Conservation (phyloP, 176 grass and related monocot genomes). For the Thalia dealbata region DNA sequence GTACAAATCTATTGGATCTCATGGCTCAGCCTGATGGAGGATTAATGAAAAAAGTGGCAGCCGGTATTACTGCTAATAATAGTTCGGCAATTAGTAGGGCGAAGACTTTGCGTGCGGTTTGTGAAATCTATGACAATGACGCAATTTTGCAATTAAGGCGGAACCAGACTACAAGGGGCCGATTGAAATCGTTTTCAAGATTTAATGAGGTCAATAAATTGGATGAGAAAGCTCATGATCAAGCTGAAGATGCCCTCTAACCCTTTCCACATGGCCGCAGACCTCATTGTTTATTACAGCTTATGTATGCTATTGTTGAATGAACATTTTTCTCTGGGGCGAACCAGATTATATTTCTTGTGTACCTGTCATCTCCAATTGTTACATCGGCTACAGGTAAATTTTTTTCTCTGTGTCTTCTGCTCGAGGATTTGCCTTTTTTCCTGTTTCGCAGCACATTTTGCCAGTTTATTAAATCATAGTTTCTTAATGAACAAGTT, state of each 20-base stretch:
- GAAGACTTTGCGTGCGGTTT: neutral
- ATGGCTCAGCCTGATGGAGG: constrained; percentile 37
- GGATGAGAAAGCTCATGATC: neutral
- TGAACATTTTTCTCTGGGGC: neutral
- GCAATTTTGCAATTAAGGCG: constrained; percentile 1
- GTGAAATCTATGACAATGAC: constrained; percentile 1
- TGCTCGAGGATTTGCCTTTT: neutral
- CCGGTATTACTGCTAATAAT: neutral
- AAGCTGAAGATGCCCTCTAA: neutral
- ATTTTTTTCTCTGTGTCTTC: neutral
- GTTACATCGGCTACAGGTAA: neutral
- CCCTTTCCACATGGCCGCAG: neutral
- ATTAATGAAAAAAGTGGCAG: neutral
- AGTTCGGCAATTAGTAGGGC: neutral
- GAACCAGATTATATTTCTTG: neutral
- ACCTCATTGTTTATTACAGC: neutral
- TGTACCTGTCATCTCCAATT: neutral
- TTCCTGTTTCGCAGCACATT: neutral
- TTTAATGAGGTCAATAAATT: neutral
- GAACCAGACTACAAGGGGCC: neutral
- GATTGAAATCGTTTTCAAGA: neutral
- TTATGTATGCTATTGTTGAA: neutral
- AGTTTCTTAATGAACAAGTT: neutral
- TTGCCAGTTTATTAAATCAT: neutral
- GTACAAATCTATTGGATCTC: constrained; percentile 80